These are phyloP conservation scores for Megacollybia platyphylla DNA, from an alignment of 1,284 basidiomycete species.

Conservation along the genomic window DNA sequence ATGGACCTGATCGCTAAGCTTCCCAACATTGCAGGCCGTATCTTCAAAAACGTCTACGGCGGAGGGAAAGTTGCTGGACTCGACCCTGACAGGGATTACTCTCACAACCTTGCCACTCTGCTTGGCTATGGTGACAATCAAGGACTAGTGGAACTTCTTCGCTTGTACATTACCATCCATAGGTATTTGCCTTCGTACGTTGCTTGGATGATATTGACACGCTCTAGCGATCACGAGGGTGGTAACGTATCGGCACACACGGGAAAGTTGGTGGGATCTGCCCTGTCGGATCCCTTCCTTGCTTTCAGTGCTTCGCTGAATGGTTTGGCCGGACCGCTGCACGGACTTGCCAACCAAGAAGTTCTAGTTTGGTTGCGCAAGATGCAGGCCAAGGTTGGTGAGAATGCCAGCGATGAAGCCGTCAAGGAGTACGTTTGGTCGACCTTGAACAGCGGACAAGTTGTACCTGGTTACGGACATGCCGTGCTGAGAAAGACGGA, in stretches of 20 bases:
- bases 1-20: conserved; percentile 99
- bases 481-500: conserved; percentile 96
- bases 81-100: conserved; percentile 85
- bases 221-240: conserved; percentile 84
- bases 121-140: conserved; percentile 88
- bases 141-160: conserved; percentile 88
- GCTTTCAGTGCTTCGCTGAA: conserved; percentile 89
- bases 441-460: conserved; percentile 83
- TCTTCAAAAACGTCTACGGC: conserved; percentile 91
- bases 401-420: conserved; percentile 70
- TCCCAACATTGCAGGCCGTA: conserved; percentile 93
- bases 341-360: conserved; percentile 96
- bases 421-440: conserved; percentile 91
- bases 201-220: conserved; percentile 14
- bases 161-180: conserved; percentile 97
- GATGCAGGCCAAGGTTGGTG: conserved; percentile 81
- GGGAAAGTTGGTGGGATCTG: conserved; percentile 93
- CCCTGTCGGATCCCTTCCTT: conserved; percentile 96
- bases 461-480: conserved; percentile 93
- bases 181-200: conserved; percentile 24
- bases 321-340: conserved; percentile 94
- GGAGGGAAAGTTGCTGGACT: conserved; percentile 85
- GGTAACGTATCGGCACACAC: conserved; percentile 98
- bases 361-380: conserved; percentile 83
- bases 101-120: conserved; percentile 83